Evolutionary conservation across 371 early-diverging fungal genomes (phyloP).

Genomic region (Syncephalis fuscata): DNA sequence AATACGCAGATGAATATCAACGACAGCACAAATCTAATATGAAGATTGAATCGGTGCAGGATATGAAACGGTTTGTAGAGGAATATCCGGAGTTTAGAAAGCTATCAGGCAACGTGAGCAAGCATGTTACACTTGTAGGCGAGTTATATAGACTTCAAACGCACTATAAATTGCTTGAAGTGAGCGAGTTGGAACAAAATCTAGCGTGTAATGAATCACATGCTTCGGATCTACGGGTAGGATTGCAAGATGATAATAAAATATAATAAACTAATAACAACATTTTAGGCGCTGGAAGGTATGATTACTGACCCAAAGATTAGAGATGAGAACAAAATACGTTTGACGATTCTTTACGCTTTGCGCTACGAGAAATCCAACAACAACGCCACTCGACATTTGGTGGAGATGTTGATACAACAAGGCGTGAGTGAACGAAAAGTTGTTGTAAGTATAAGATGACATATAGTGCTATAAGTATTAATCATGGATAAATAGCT

Average conservation of each 20-base stretch:
- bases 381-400: conserved; percentile 38
- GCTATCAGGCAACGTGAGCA: conserved; percentile 86
- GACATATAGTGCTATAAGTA: not conserved
- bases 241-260: not conserved
- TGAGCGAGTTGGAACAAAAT: conserved; percentile 87
- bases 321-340: conserved; percentile 54
- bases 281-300: conserved; percentile 33
- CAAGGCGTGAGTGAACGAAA: conserved; percentile 50
- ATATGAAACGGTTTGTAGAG: conserved; percentile 97
- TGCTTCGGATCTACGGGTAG: conserved; percentile 58
- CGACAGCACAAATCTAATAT: conserved; percentile 67
- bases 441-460: conserved; percentile 31
- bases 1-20: conserved; percentile 88
- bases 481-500: conserved; percentile 14
- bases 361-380: conserved; percentile 74
- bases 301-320: conserved; percentile 46
- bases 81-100: conserved; percentile 94
- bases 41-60: conserved; percentile 83
- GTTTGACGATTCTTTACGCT: conserved; percentile 69
- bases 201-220: conserved; percentile 80
- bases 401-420: conserved; percentile 49
- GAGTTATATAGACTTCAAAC: conserved; percentile 77
- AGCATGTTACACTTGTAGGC: conserved; percentile 89
- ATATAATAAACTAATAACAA: not conserved
- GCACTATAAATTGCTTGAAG: conserved; percentile 51